Conservation (phyloP, 2,329 filamentous ascomycete species). For the Clarireedia homoeocarpa region DNA sequence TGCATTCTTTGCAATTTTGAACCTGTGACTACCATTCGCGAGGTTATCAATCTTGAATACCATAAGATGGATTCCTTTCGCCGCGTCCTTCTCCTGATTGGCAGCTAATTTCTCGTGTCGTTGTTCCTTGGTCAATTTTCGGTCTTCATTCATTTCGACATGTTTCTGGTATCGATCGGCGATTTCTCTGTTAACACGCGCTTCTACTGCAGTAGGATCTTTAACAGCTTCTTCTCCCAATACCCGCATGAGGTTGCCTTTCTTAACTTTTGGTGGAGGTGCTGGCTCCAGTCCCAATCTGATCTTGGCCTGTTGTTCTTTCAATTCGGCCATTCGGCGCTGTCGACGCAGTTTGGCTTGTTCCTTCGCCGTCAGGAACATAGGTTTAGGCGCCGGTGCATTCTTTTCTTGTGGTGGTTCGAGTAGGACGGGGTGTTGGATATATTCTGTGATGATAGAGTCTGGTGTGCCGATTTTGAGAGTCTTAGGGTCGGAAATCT, state of each 20-base stretch:
- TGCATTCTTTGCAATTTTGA: conserved; percentile 86
- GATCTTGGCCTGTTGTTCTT: conserved; percentile 95
- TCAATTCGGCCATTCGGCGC: conserved; percentile 83
- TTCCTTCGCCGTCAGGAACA: conserved; percentile 87
- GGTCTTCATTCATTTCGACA: conserved; percentile 68
- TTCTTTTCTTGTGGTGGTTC: conserved; percentile 88
- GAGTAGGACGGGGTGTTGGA: conserved; percentile 87
- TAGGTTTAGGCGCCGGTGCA: conserved; percentile 70
- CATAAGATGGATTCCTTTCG: conserved; percentile 75
- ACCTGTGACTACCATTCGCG: conserved; percentile 88
- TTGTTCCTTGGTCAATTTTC: conserved; percentile 84
- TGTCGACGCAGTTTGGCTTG: conserved; percentile 86
- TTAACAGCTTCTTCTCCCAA: conserved; percentile 81
- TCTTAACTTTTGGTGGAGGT: conserved; percentile 92
- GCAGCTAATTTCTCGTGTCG: conserved; percentile 71
- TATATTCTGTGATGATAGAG: conserved; percentile 79
- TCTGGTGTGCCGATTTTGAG: conserved; percentile 73
- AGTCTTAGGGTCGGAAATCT: conserved; percentile 54
- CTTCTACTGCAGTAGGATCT: conserved; percentile 94
- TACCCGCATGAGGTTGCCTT: conserved; percentile 95
- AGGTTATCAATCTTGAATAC: conserved; percentile 87
- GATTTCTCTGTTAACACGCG: conserved; percentile 87
- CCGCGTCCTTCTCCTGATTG: conserved; percentile 82
- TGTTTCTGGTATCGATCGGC: conserved; percentile 77
- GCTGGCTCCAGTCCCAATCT: conserved; percentile 82